A percentile compares a stretch with the other conserved stretches of the same genome.
Evolutionary conservation across 106 monocot genomes (phyloP).

Genomic region (Narthecium ossifragum): DNA sequence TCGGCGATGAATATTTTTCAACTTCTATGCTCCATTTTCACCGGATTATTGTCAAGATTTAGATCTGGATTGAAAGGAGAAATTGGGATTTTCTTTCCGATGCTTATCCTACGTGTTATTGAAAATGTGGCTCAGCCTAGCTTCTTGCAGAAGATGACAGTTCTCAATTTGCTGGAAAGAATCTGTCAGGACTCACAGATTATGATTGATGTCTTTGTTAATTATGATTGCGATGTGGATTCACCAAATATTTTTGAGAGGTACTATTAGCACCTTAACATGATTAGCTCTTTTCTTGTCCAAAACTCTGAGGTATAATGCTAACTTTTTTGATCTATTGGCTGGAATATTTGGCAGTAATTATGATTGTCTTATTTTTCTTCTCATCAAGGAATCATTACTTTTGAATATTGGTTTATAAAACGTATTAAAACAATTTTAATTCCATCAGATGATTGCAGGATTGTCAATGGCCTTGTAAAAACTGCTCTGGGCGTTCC

Average conservation of each 20-base stretch:
- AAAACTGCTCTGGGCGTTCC: slow-evolving; percentile 93
- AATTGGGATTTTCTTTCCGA: slow-evolving; percentile 95
- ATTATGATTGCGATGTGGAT: slow-evolving; percentile 99
- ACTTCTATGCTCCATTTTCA: slow-evolving; percentile 90
- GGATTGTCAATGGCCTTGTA: slow-evolving; percentile 90
- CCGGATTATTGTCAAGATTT: slow-evolving; percentile 64
- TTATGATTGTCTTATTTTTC: too few relatives aligned
- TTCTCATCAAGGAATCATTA: too few relatives aligned
- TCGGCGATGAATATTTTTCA: slow-evolving; percentile 95
- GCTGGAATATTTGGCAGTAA: too few relatives aligned
- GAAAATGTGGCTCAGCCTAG: slow-evolving; percentile 96
- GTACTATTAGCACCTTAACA: slow-evolving; percentile 27
- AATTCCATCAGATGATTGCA: slow-evolving; percentile 87
- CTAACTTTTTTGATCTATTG: too few relatives aligned
- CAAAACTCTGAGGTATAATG: too few relatives aligned
- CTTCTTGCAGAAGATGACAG: slow-evolving; percentile 95
- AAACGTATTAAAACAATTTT: slow-evolving; percentile 65
- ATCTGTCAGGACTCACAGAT: slow-evolving; percentile 85
- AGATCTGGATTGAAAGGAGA: slow-evolving; percentile 93
- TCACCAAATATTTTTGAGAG: slow-evolving; percentile 98
- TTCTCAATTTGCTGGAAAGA: slow-evolving; percentile 80
- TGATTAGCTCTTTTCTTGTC: neutral
- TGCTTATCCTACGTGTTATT: slow-evolving; percentile 89
- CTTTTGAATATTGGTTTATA: neutral
- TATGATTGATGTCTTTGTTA: slow-evolving; percentile 91